Base-by-base conservation (phyloP, 495 filamentous ascomycete species). In the Zalerion maritima region DNA sequence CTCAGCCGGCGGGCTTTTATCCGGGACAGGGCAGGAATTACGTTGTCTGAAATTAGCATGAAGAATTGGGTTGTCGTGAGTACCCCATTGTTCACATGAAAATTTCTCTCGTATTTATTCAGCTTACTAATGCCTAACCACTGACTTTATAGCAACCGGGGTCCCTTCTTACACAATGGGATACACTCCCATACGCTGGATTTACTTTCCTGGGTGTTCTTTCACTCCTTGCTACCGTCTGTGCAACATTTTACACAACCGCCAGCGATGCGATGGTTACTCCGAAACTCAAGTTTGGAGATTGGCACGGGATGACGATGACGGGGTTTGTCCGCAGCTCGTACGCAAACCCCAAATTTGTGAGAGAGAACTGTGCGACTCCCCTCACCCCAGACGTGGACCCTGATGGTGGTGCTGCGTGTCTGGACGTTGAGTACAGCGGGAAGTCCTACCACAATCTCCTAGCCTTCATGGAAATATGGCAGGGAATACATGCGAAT, bases 31-130 rank as follows among this genome's bases (percentile, higher is more conserved):
- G 44, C 46, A 23, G 79, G 80, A 1, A 62, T 84, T 28, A 78
- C 69, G 4, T 63, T 86, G 12, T 70, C 78, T 0, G 79, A 84
- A 41, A 69, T 83, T 59, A 63, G 58, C 2, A 72, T 79, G 69
- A 49, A 73, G 20, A 58, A 52, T 22, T 66, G 61, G 61, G 50
- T 64, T 5, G 50, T 64, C 24, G 50, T 54, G 19, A 42, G 50
- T 44, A 8, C 20, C 13, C 29, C 3, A 26, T 12, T n/a, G 9
- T 18, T 3, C 18, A 18, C n/a, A 14, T 30, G 1, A n/a, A 12
- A 24, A n/a, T 9, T n/a, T 18, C 12, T 7, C 17, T 26, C 17
- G 34, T 14, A 26, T 16, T 5, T 11, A 10, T 21, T 18, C 20
- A 15, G 4, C 12, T 12, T 6, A 7, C 15, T 27, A 14, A 12